Evolutionary conservation across 805 yeast species (phyloP).

Genomic region (Pichia occidentalis): DNA sequence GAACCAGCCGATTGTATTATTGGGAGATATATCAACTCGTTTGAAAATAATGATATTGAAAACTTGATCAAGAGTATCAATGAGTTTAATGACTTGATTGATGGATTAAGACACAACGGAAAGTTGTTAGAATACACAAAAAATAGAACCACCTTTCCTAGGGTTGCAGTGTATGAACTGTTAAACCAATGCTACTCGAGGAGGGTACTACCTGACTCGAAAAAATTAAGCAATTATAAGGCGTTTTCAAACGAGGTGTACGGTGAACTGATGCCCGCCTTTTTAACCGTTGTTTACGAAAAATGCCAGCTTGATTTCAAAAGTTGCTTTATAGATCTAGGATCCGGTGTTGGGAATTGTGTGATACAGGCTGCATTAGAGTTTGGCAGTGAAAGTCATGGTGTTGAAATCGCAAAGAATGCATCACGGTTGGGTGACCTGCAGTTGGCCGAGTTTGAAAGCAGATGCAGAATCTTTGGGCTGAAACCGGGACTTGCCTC

Average conservation of each 20-base stretch:
- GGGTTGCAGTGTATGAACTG: slow-evolving; percentile 54
- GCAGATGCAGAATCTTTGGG: slow-evolving; percentile 59
- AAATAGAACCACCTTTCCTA: slow-evolving; percentile 28
- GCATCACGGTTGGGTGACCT: slow-evolving; percentile 62
- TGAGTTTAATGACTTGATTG: slow-evolving; percentile 39
- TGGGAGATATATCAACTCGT: slow-evolving; percentile 32
- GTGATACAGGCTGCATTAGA: slow-evolving; percentile 85
- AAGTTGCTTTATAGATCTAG: slow-evolving; percentile 74
- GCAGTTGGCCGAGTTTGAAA: slow-evolving; percentile 53
- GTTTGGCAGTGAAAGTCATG: slow-evolving; percentile 77
- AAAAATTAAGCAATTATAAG: slow-evolving; percentile 58
- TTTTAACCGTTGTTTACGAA: slow-evolving; percentile 58
- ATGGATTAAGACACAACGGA: slow-evolving; percentile 30
- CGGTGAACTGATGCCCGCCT: slow-evolving; percentile 81
- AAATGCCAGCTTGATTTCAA: slow-evolving; percentile 48
- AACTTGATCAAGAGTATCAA: slow-evolving; percentile 23
- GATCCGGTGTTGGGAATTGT: slow-evolving; percentile 94
- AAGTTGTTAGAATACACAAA: slow-evolving; percentile 18
- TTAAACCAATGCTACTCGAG: slow-evolving; percentile 69
- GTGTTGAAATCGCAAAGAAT: slow-evolving; percentile 83
- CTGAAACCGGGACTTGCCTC: slow-evolving; percentile 48
- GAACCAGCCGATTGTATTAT: slow-evolving; percentile 34
- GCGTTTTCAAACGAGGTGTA: slow-evolving; percentile 89
- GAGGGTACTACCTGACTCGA: slow-evolving; percentile 68
- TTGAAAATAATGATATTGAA: slow-evolving; percentile 19